Base-by-base conservation (phyloP, 2,329 filamentous ascomycete species). In the Alternaria rosae region DNA sequence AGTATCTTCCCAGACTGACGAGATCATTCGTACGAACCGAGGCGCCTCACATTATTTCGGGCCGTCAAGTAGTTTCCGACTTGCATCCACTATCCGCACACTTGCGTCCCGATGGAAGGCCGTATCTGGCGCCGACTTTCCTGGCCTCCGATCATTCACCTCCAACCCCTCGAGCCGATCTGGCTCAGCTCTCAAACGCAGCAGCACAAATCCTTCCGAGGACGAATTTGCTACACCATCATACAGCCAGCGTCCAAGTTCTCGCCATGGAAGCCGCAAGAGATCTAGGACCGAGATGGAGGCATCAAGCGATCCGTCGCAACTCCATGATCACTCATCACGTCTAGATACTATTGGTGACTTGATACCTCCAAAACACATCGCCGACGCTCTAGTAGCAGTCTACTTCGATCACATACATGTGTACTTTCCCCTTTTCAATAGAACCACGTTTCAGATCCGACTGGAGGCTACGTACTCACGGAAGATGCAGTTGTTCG, bases 321-420 rank as follows among this genome's bases (percentile, higher is more conserved):
- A 68, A 10, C 38, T 52, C 21, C 38, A 42, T 6, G 57, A 59
- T 13, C 50, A 58, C 13, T 30, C 26, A 17, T 42, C 50, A 6
- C 54, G 44, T 13, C 15, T 25, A 53, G 54, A 64, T 11, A 68
- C 68, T 8, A 65, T 73, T 13, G 70, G 58, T 21, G 67, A 70
- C 26, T 71, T 57, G 68, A 62, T 83, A 13, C 81, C 81, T 1
- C 60, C 73, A 1, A 76, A 70, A 47, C 72, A 77, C 4, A 71
- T 78, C 20, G 76, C 80, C 3, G 80, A 82, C 58, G 69, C 74
- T 6, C 78, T 81, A 8, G 64, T 82, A 1, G 63, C 76, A 1
- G 78, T 80, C 3, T 83, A 78, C 65, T 83, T 83, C 57, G 74
- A 79, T 32, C 62, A 64, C 6, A 74, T 82, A 15, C 80, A 82